Conservation (phyloP, 106 monocot genomes). For the Dendrobium chrysotoxum region DNA sequence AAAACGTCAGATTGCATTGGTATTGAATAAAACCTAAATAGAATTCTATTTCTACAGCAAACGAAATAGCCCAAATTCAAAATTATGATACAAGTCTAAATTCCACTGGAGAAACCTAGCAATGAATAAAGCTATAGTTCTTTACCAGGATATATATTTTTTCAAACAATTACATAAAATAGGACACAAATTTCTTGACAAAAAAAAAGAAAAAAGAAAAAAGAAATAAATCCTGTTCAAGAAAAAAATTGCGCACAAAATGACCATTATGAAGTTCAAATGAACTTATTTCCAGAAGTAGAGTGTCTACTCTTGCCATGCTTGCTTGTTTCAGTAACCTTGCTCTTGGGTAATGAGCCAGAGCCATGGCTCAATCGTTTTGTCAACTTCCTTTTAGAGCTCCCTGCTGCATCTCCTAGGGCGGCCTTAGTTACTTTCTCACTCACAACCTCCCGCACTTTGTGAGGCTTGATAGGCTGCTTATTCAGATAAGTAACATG, state of each 20-base stretch:
- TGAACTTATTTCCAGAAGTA: background rate
- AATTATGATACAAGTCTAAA: too few species aligned
- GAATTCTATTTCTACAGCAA: too few species aligned
- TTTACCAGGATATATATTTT: too few species aligned
- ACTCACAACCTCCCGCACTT: conserved; percentile 42
- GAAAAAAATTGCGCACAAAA: too few species aligned
- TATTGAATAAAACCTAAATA: too few species aligned
- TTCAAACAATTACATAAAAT: background rate
- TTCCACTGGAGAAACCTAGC: too few species aligned
- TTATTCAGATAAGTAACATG: conserved; percentile 69
- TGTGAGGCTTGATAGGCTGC: conserved; percentile 61
- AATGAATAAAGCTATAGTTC: too few species aligned
- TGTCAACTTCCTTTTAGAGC: conserved; percentile 5
- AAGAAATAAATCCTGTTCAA: background rate
- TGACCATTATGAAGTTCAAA: too few species aligned
- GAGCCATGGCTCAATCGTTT: conserved; percentile 14
- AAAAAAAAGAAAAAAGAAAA: background rate
- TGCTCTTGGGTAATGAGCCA: conserved; percentile 10
- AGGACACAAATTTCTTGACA: background rate
- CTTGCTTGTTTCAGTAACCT: conserved; percentile 10
- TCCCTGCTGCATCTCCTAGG: conserved; percentile 33
- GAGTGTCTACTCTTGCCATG: conserved; percentile 7
- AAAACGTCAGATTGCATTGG: too few species aligned
- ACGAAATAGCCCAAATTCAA: too few species aligned
- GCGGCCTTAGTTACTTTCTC: conserved; percentile 73